Conservation (phyloP, 306 rosid species). For the Vigna trinervia region DNA sequence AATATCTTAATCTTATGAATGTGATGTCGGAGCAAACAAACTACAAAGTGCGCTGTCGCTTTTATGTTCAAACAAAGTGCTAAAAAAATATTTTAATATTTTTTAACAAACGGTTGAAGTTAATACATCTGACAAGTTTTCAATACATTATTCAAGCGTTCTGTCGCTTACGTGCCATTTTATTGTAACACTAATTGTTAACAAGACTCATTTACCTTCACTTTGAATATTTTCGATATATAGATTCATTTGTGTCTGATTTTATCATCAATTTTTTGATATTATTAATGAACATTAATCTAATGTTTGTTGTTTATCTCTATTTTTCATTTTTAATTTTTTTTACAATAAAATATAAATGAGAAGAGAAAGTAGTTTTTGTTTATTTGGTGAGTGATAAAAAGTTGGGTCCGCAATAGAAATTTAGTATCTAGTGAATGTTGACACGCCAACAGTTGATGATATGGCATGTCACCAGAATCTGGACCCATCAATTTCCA, state of each 20-base stretch:
- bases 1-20: background rate
- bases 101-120: background rate
- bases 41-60: background rate
- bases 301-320: background rate
- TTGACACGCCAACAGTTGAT: slow-evolving; percentile 38
- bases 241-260: no score
- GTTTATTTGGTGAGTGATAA: background rate
- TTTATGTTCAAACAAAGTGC: background rate
- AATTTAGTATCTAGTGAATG: slow-evolving; percentile 2
- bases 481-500: slow-evolving; percentile 28
- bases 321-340: no score
- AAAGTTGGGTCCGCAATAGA: slow-evolving; percentile 27
- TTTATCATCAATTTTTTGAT: no score
- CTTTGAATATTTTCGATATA: no score
- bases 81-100: background rate
- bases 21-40: slow-evolving; percentile 24
- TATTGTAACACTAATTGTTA: background rate
- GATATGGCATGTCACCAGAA: slow-evolving; percentile 12
- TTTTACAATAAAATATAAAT: no score
- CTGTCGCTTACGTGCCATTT: background rate
- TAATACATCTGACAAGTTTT: slow-evolving; percentile 37
- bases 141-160: slow-evolving; percentile 18
- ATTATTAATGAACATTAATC: background rate
- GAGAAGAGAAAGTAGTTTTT: background rate
- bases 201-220: no score